Evolutionary conservation across 805 yeast species (phyloP).

Genomic region (Candida broadrunensis): DNA sequence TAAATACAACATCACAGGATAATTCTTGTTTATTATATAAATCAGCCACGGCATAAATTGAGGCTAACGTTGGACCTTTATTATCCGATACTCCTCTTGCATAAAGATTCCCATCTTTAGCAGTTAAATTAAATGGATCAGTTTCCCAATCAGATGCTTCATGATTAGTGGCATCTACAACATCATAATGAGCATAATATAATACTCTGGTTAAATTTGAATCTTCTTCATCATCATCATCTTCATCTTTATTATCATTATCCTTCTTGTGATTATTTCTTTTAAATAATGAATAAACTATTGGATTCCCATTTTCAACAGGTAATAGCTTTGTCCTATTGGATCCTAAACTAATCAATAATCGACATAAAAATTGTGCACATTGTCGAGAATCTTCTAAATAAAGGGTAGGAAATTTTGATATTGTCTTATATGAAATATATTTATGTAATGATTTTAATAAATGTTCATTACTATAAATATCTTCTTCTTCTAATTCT

Average conservation of each 20-base stretch:
- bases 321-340: slow-evolving; percentile 64
- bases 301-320: slow-evolving; percentile 77
- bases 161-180: slow-evolving; percentile 67
- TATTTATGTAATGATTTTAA: slow-evolving; percentile 57
- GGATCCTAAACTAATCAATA: slow-evolving; percentile 70
- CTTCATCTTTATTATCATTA: not conserved
- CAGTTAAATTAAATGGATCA: slow-evolving; percentile 72
- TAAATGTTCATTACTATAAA: slow-evolving; percentile 51
- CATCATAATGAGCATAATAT: slow-evolving; percentile 97
- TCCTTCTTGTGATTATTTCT: slow-evolving; percentile 31
- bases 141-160: slow-evolving; percentile 64
- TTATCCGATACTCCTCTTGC: slow-evolving; percentile 95
- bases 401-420: slow-evolving; percentile 63
- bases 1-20: slow-evolving; percentile 70
- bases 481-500: not conserved
- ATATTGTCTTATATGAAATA: slow-evolving; percentile 73
- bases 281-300: slow-evolving; percentile 71
- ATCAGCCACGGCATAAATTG: slow-evolving; percentile 83
- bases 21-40: slow-evolving; percentile 50
- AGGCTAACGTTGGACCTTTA: slow-evolving; percentile 89
- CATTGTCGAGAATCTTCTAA: slow-evolving; percentile 83
- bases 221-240: not conserved
- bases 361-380: slow-evolving; percentile 66
- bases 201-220: slow-evolving; percentile 42
- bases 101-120: slow-evolving; percentile 79